Evolutionary conservation across 805 yeast species (phyloP), one percentile per base, ranked within the genome.

Genomic region (Myxozyma lipomycoides): DNA sequence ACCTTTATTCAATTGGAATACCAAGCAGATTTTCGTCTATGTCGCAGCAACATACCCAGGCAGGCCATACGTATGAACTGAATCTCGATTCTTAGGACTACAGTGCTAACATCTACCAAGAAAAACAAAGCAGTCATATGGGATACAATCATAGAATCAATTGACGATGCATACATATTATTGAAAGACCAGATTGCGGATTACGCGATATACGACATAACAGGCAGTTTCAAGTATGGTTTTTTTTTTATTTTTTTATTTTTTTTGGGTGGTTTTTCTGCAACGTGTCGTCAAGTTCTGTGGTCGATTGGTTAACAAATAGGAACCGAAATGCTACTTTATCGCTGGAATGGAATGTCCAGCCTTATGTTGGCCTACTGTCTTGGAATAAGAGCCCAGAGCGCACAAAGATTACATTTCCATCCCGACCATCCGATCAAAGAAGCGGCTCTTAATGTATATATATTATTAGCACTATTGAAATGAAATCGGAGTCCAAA

Each of bases 1-100:
- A 1, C 82, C 87, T 1, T 74, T 93, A 46, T 90, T 90, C 77
- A 89, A 85, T 68, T 91, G 97, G 96, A 93, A 91, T 70, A 93
- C 98, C 10, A 91, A 91, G 65, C 98, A 91, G 68, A 81, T 91
- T n/a, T 91, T 93, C 63, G 86, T 84, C 3, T 93, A 91, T 63
- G 73, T 93, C 56, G 86, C 95, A 2, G 95, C 95, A 1, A 91
- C 87, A 63, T 90, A 90, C 62, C 95, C 74, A 38, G 75, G 73
- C 1, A 63, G 63, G 45, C 61, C 68, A 51, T 52, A 56, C 37
- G 54, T 58, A 55, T 22, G 51, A 34, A 12, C 67, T 49, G 43
- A 64, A 52, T 65, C 69, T 51, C 61, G n/a, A 30, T 12, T 25
- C 9, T 19, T 44, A 18, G 26, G 4, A 9, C 7, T 28, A 21